phyloP scores from a whole-genome alignment of 306 rosid species.

The Prunus mira region DNA sequence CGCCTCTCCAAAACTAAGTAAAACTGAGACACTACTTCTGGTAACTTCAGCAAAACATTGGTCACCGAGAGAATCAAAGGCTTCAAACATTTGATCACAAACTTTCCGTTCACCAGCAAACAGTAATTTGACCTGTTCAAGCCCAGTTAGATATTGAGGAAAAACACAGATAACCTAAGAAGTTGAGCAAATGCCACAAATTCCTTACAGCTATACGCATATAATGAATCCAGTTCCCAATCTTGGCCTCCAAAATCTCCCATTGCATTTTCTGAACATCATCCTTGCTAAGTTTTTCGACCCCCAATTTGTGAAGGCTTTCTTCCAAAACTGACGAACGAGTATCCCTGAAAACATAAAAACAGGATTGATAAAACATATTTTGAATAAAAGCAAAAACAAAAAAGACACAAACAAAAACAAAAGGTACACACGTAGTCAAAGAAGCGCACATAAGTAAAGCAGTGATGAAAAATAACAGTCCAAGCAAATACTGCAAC shows the following conservation, averaged over 20 bases:
- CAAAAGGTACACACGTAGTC: not conserved
- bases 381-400: not conserved
- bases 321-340: conserved; percentile 87
- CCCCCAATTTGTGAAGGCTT: conserved; percentile 87
- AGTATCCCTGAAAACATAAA: conserved; percentile 54
- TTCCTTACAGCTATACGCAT: conserved; percentile 96
- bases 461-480: too few species aligned
- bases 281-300: conserved; percentile 92
- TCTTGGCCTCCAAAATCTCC: conserved; percentile 99
- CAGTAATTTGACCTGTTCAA: conserved; percentile 76
- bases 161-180: not conserved
- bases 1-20: conserved; percentile 95
- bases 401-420: not conserved
- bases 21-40: conserved; percentile 75
- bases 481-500: not conserved
- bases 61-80: conserved; percentile 77
- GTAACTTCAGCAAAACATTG: conserved; percentile 95
- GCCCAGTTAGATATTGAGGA: conserved; percentile 22
- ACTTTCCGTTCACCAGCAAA: conserved; percentile 95
- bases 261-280: conserved; percentile 96
- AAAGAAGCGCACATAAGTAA: not conserved
- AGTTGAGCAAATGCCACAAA: conserved; percentile 14
- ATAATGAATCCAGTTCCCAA: conserved; percentile 98
- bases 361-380: conserved; percentile 8
- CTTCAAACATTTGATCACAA: conserved; percentile 86